phyloP scores from a whole-genome alignment of 2,329 filamentous ascomycete species.

The Cladosporium sp. region DNA sequence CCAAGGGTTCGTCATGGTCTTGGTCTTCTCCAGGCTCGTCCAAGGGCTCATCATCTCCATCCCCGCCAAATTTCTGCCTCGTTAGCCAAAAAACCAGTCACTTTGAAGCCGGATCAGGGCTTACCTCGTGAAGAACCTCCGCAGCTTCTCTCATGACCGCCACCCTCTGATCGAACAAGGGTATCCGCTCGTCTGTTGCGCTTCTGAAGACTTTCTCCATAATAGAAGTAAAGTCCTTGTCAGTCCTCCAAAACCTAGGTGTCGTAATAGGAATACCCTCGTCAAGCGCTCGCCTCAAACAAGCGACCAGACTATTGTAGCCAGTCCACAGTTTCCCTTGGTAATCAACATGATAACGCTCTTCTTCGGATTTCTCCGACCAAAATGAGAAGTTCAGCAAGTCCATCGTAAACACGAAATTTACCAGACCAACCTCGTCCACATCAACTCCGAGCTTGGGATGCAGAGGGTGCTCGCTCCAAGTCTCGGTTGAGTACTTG shows the following conservation, averaged over 20 bases:
- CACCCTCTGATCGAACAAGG: conserved; percentile 47
- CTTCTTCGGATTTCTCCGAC: conserved; percentile 65
- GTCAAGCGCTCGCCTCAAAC: conserved; percentile 79
- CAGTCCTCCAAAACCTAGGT: conserved; percentile 69
- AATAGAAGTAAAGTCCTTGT: conserved; percentile 51
- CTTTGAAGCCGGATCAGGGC: not conserved
- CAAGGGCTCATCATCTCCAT: not conserved
- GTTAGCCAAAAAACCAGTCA: not conserved
- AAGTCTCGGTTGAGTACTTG: conserved; percentile 75
- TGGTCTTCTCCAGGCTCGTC: too few relatives aligned
- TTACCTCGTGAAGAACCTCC: conserved; percentile 59
- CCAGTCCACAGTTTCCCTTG: conserved; percentile 79
- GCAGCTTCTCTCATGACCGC: conserved; percentile 50
- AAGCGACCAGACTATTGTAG: conserved; percentile 90
- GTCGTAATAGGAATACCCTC: conserved; percentile 89
- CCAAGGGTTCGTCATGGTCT: not conserved
- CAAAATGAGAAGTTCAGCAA: conserved; percentile 94
- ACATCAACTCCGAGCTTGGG: conserved; percentile 53
- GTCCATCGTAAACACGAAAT: conserved; percentile 97
- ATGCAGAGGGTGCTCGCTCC: conserved; percentile 85
- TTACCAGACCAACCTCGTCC: conserved; percentile 45
- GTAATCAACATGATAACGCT: conserved; percentile 80
- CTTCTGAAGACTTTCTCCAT: conserved; percentile 79
- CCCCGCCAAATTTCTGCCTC: not conserved
- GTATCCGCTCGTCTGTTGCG: conserved; percentile 79